Evolutionary conservation across 169 alveolate species (phyloP).

Genomic region (Theileria annulata): DNA sequence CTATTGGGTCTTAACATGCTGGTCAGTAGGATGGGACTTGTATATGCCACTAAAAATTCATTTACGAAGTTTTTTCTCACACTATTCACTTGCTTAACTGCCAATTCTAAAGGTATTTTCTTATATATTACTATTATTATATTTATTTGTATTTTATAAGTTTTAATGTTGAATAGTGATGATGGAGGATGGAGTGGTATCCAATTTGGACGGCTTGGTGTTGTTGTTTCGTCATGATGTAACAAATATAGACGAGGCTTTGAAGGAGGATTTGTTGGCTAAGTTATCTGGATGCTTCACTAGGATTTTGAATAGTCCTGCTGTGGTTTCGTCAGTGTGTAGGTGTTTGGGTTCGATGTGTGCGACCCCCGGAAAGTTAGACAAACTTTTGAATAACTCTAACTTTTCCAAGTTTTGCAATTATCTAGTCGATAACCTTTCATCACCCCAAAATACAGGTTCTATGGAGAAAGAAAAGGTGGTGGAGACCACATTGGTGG

Average conservation of each 20-base stretch:
- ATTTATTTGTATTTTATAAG: slow-evolving; percentile 1
- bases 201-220: slow-evolving; percentile 73
- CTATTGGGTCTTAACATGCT: slow-evolving; percentile 62
- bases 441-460: background rate
- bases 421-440: slow-evolving; percentile 57
- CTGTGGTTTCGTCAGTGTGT: slow-evolving; percentile 83
- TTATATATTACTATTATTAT: background rate
- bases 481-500: slow-evolving; percentile 68
- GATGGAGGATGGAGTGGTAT: slow-evolving; percentile 72
- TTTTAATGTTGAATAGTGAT: slow-evolving; percentile 42
- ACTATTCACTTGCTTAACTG: background rate
- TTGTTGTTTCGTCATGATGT: slow-evolving; percentile 81
- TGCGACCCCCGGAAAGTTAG: slow-evolving; percentile 82
- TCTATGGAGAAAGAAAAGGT: slow-evolving; percentile 5
- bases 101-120: background rate
- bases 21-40: slow-evolving; percentile 73
- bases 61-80: background rate
- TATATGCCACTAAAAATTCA: slow-evolving; percentile 57
- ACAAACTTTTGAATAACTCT: slow-evolving; percentile 77
- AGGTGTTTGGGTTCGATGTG: slow-evolving; percentile 88
- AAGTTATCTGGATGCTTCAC: slow-evolving; percentile 82
- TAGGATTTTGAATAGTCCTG: slow-evolving; percentile 77
- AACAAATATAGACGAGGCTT: slow-evolving; percentile 81
- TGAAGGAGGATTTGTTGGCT: slow-evolving; percentile 77
- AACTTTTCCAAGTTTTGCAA: slow-evolving; percentile 71